Evolutionary conservation across 805 yeast species (phyloP), one percentile per base, ranked within the genome.

Genomic region (Lachancea lanzarotensis): DNA sequence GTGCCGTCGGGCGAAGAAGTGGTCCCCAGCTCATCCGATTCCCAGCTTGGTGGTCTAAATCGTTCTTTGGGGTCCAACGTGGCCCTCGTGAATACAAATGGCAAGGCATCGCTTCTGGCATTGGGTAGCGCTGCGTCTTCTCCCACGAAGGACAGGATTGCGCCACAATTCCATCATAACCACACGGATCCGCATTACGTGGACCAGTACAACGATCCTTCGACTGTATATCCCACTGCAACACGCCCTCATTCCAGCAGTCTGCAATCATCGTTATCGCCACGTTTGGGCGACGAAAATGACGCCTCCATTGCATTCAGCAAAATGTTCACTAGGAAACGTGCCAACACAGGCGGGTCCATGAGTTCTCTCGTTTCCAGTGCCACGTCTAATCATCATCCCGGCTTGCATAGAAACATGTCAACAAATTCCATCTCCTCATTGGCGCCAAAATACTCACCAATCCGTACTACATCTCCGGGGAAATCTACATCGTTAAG

Each of bases 241-340:
- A 31, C 35, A 19, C 27, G 43, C 9, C 43, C 44, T 8, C 30
- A 22, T 7, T 13, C 45, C 18, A 36, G 31, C 16, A 18, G 25
- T 19, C 27, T 42, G 33, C 42, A 36, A 19, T 27, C 36, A 17
- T 36, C 50, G 22, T 5, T 42, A 26, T 29, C 34, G 16, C 33
- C 34, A 9, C 35, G 35, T 26, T 35, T 18, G 2, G 41, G 37
- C 25, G 65, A 62, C 43, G 67, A 62, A 36, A 63, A 63, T 47
- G 68, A 63, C 49, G 68, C 68, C 3, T 59, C 67, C 7, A 53
- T 62, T 25, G 68, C 66, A 45, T 63, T 63, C 37, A 60, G 60
- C 42, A 63, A 62, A 42, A 53, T 63, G 53, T 60, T 62, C 43
- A 53, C 59, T n/a, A 54, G 58, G 46, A 62, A 59, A 45, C 52